Evolutionary conservation across 192 early-diverging fungal genomes (phyloP).

Genomic region (Backusella morwellensis): DNA sequence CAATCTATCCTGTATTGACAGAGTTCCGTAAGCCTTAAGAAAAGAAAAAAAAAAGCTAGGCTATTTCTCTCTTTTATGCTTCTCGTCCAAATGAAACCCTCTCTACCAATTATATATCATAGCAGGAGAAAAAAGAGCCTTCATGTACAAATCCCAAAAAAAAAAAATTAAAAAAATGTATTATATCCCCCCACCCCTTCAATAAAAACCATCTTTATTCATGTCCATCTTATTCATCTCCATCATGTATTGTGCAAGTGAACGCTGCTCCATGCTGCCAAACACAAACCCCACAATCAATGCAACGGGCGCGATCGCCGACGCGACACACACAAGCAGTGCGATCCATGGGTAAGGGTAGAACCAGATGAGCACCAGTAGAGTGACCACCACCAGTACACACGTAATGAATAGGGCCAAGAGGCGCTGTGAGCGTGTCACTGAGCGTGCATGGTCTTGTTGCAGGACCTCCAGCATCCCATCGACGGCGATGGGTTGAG

Average conservation of each 20-base stretch:
- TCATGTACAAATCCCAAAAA: neutral
- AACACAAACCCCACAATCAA: slow-evolving; percentile 34
- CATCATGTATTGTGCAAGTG: slow-evolving; percentile 12
- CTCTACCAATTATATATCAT: neutral
- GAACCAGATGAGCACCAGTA: slow-evolving; percentile 6
- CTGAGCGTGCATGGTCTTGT: neutral
- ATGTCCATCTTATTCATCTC: neutral
- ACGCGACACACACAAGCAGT: neutral
- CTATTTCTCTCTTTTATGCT: neutral
- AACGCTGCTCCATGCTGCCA: slow-evolving; percentile 18
- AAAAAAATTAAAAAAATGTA: neutral
- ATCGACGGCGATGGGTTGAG: neutral
- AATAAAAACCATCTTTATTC: neutral
- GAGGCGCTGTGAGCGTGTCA: neutral
- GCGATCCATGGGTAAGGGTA: neutral
- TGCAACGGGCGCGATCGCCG: neutral
- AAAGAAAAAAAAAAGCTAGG: neutral
- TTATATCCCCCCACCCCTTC: neutral
- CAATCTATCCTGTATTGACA: slow-evolving; percentile 94
- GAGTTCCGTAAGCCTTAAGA: slow-evolving; percentile 74
- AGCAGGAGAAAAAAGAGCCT: neutral
- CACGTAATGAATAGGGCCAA: neutral
- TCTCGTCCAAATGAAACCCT: too few species aligned
- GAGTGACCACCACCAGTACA: neutral
- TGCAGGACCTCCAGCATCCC: slow-evolving; percentile 6